A percentile compares a stretch with the other conserved stretches of the same genome.
Conservation (phyloP, 2,329 filamentous ascomycete species). For the Amesomyces nigricolor region DNA sequence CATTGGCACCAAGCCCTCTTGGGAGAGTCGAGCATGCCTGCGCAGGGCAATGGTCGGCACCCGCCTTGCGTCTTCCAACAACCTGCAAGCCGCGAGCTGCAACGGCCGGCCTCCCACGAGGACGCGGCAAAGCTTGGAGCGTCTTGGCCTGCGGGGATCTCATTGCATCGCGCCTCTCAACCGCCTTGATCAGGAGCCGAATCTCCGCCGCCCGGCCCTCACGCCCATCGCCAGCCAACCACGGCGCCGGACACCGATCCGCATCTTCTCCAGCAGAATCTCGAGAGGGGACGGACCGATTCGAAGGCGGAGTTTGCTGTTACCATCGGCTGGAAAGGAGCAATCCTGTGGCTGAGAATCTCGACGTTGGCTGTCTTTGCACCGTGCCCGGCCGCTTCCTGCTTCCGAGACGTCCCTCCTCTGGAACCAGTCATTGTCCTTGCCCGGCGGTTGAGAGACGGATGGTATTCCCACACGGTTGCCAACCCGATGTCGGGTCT, state of each 20-base stretch:
- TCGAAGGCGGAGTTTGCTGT: slow-evolving; percentile 8
- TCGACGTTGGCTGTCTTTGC: too few relatives aligned
- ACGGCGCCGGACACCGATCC: neutral
- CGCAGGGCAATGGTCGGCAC: neutral
- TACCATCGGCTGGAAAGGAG: neutral
- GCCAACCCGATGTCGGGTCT: too few relatives aligned
- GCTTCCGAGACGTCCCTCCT: neutral
- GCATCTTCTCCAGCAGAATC: neutral
- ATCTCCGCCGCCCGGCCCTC: slow-evolving; percentile 23
- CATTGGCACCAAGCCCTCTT: slow-evolving; percentile 9
- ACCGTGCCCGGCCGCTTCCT: neutral
- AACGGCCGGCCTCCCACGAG: slow-evolving; percentile 4
- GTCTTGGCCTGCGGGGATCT: neutral
- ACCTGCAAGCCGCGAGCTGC: slow-evolving; percentile 4
- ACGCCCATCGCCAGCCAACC: slow-evolving; percentile 14
- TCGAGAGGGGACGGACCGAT: slow-evolving; percentile 13
- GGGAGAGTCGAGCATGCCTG: neutral
- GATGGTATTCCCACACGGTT: neutral
- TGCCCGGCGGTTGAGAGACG: neutral
- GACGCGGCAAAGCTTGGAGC: neutral
- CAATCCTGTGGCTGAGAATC: too few relatives aligned
- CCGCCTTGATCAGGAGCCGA: slow-evolving; percentile 8
- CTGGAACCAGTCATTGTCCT: too few relatives aligned
- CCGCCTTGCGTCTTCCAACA: neutral
- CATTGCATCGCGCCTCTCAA: slow-evolving; percentile 2